These are phyloP conservation scores for Euphorbia tirucalli DNA, from an alignment of 345 rosid genomes.

Conservation along the genomic window DNA sequence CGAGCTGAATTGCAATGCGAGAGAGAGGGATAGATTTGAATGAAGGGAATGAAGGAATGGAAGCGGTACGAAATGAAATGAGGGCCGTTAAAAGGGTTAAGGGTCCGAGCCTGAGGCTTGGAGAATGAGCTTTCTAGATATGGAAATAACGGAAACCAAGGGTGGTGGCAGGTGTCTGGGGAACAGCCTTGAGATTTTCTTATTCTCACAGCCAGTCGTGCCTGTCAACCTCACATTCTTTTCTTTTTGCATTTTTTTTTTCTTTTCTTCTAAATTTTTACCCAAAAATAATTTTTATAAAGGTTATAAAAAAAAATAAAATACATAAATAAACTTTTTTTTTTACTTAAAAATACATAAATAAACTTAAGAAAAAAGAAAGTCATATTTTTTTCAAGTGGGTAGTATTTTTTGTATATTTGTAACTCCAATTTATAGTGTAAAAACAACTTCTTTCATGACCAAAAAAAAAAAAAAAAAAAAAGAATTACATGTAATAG, in stretches of 20 bases:
- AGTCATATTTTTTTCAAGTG: too few relatives aligned
- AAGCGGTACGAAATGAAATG: constrained; percentile 21
- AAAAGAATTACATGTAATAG: too few relatives aligned
- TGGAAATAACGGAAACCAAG: constrained; percentile 23
- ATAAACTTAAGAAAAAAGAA: too few relatives aligned
- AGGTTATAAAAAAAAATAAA: too few relatives aligned
- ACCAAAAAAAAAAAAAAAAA: too few relatives aligned
- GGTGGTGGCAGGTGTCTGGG: neutral
- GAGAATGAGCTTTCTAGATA: constrained; percentile 6
- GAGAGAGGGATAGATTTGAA: neutral
- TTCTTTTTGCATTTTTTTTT: neutral
- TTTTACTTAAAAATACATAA: too few relatives aligned
- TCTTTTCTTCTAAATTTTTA: neutral
- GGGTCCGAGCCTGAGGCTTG: constrained; percentile 31
- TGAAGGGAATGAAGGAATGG: neutral
- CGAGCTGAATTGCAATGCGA: neutral
- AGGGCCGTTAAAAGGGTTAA: constrained; percentile 20
- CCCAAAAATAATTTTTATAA: neutral
- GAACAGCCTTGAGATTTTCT: neutral
- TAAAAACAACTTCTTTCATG: too few relatives aligned
- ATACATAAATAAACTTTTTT: too few relatives aligned
- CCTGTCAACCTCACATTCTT: neutral
- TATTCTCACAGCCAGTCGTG: neutral
- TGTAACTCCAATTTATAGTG: too few relatives aligned
- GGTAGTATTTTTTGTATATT: too few relatives aligned